phyloP scores from a whole-genome alignment of 2,329 filamentous ascomycete species.

The Lecanosticta acicola region DNA sequence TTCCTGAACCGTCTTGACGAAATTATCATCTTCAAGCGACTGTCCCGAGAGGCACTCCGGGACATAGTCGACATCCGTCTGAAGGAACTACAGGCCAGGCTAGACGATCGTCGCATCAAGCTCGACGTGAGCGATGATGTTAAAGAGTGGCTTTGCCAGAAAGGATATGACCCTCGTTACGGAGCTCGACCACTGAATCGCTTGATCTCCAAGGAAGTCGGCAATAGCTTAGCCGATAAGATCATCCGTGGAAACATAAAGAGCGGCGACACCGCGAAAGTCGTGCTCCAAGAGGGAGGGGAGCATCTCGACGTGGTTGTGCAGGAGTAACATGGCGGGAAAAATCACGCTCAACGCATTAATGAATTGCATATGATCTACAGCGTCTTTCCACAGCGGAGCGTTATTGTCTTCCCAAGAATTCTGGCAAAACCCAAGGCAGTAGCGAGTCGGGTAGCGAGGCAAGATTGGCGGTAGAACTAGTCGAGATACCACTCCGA shows the following conservation, averaged over 20 bases:
- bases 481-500: no score
- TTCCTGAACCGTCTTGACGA: conserved; percentile 96
- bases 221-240: conserved; percentile 80
- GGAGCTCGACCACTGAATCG: conserved; percentile 87
- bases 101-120: conserved; percentile 78
- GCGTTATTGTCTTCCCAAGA: no score
- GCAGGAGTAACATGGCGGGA: not conserved
- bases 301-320: conserved; percentile 29
- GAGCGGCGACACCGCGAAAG: conserved; percentile 65
- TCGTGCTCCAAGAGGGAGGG: conserved; percentile 60
- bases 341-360: not conserved
- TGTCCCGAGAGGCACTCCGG: conserved; percentile 69
- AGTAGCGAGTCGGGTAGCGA: no score
- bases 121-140: conserved; percentile 66
- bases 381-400: no score
- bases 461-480: no score
- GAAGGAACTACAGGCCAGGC: conserved; percentile 71
- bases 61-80: conserved; percentile 94
- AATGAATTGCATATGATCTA: not conserved
- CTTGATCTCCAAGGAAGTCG: conserved; percentile 82
- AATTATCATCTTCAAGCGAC: conserved; percentile 90
- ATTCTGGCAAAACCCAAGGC: no score
- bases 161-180: conserved; percentile 85
- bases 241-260: conserved; percentile 83
- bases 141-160: conserved; percentile 79